Evolutionary conservation across 169 alveolate genomes (phyloP).

Genomic region (Plasmodium adleri): DNA sequence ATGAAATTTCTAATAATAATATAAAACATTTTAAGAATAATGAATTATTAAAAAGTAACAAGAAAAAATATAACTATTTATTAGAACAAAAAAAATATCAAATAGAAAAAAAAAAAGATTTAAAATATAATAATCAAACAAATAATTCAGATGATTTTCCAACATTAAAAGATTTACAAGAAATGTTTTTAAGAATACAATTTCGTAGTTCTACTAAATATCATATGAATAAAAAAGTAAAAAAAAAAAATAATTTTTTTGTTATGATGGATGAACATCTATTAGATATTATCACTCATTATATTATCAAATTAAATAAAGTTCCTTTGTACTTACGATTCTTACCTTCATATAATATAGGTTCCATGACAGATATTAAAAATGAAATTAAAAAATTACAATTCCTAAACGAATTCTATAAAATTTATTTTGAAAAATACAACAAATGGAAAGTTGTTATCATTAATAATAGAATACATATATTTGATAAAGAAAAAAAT

Average conservation of each 20-base stretch:
- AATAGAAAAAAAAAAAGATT: conserved; percentile 8
- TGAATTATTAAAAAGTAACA: neutral
- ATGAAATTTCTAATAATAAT: neutral
- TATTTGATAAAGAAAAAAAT: conserved; percentile 54
- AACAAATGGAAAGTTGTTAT: conserved; percentile 76
- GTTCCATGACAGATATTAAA: conserved; percentile 67
- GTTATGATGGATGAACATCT: conserved; percentile 68
- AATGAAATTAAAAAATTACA: conserved; percentile 55
- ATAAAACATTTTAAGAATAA: neutral
- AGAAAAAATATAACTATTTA: neutral
- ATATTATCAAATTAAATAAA: conserved; percentile 61
- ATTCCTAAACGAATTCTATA: conserved; percentile 68
- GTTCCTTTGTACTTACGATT: conserved; percentile 68
- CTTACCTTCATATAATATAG: conserved; percentile 71
- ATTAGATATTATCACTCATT: conserved; percentile 65
- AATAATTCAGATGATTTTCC: conserved; percentile 47
- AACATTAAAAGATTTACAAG: conserved; percentile 70
- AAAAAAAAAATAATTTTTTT: conserved; percentile 39
- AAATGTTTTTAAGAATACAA: conserved; percentile 75
- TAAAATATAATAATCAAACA: conserved; percentile 2
- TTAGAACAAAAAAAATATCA: conserved; percentile 6
- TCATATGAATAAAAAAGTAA: conserved; percentile 16
- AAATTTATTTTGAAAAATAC: conserved; percentile 70
- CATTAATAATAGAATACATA: conserved; percentile 61
- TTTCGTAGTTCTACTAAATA: conserved; percentile 64